Percentiles rank a stretch among this genome's conserved stretches.
These are phyloP conservation scores for Xerocomus cyaneibrunnescens DNA, from an alignment of 1,284 basidiomycete species.

Conservation along the genomic window DNA sequence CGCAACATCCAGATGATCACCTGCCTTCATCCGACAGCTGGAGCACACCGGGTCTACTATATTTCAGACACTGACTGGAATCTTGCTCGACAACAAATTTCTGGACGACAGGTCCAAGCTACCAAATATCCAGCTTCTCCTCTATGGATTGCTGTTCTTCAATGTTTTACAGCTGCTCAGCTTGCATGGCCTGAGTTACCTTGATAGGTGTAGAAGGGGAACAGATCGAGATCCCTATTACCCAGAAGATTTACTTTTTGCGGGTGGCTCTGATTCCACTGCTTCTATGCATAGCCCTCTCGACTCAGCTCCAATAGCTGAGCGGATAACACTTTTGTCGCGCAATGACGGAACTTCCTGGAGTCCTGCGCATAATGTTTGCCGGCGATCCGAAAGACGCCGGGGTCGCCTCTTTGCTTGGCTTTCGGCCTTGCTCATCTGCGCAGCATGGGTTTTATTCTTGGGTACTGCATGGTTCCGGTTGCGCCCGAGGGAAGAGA, in stretches of 20 bases:
- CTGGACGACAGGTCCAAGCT: slow-evolving; percentile 28
- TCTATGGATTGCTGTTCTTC: slow-evolving; percentile 58
- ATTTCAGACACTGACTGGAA: slow-evolving; percentile 67
- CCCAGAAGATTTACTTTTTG: slow-evolving; percentile 12
- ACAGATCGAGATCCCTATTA: slow-evolving; percentile 15
- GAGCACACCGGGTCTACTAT: slow-evolving; percentile 73
- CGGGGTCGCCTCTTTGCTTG: slow-evolving; percentile 53
- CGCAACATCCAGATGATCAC: not conserved
- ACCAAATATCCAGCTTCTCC: slow-evolving; percentile 47
- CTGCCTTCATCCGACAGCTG: slow-evolving; percentile 43
- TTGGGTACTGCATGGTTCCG: slow-evolving; percentile 59
- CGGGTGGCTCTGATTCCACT: not conserved
- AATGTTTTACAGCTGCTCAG: slow-evolving; percentile 61
- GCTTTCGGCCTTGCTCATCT: slow-evolving; percentile 46
- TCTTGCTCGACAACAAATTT: slow-evolving; percentile 44
- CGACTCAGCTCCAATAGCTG: slow-evolving; percentile 1
- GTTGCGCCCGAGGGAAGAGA: slow-evolving; percentile 45
- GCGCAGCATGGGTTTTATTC: slow-evolving; percentile 66
- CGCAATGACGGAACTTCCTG: not conserved
- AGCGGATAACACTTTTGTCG: slow-evolving; percentile 16
- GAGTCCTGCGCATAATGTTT: slow-evolving; percentile 22
- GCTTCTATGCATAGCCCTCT: not conserved
- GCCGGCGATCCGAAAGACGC: slow-evolving; percentile 40
- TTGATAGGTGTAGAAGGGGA: slow-evolving; percentile 42
- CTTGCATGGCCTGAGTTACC: slow-evolving; percentile 47